These are phyloP conservation scores for Plasmodium malariae DNA, from an alignment of 169 alveolate genomes.

Conservation along the genomic window DNA sequence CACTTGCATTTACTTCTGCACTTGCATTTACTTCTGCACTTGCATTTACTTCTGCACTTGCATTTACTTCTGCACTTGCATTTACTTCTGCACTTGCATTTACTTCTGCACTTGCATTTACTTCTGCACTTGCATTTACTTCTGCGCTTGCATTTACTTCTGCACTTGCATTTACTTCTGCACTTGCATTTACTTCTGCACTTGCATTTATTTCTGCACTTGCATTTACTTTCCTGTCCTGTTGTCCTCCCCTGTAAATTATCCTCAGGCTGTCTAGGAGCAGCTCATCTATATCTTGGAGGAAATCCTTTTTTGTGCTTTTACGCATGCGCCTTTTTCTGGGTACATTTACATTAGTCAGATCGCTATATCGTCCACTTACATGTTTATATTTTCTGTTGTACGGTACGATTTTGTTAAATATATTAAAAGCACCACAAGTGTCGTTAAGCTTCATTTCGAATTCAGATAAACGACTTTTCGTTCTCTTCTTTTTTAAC, in stretches of 20 bases:
- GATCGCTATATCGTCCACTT: neutral
- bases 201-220: neutral
- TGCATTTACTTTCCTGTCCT: neutral
- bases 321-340: neutral
- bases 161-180: neutral
- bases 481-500: neutral
- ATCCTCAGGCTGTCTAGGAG: constrained; percentile 2
- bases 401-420: constrained; percentile 8
- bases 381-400: neutral
- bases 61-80: neutral
- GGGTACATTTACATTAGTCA: neutral
- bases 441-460: neutral
- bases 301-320: neutral
- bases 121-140: too few relatives aligned
- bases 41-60: too few relatives aligned
- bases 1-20: too few relatives aligned
- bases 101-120: too few relatives aligned
- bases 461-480: neutral
- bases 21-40: too few relatives aligned
- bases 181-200: neutral
- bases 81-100: neutral
- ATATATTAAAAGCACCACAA: neutral
- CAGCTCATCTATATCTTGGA: constrained; percentile 10
- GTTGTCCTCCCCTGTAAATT: neutral
- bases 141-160: neutral